Evolutionary conservation across 73 alveolate genomes (phyloP), one percentile per base, ranked within the genome.

Genomic region (Blepharisma japonicum): DNA sequence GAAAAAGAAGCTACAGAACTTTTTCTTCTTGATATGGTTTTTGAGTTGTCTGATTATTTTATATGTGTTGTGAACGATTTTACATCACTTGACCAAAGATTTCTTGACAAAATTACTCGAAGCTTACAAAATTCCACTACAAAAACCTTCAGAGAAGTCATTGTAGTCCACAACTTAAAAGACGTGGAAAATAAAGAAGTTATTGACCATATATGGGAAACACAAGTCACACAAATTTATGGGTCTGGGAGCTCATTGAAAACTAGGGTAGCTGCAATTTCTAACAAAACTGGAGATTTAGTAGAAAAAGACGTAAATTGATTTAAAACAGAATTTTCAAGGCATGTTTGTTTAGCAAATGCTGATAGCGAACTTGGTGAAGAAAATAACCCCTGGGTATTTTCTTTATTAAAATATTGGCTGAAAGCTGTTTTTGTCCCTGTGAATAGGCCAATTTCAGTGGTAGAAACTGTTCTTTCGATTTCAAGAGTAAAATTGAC

Each of bases 51-150:
- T 46, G 90, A 83, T 78, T 83, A 71, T 53, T 83, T 83, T 68
- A 83, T 83, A 39, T 78, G 83, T 48, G 90, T 83, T 6, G 90
- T 83, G n/a, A 83, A 83, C 66, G 90, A 83, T 79, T 83, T 71
- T 53, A 83, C 90, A n/a, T 49, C 86, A 77, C 71, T 83, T 9
- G 90, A 83, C 72, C 79, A 83, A 79, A 77, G 84, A 68, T 77
- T 77, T 54, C 76, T 83, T 23, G 90, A 83, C 38, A 83, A 81
- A 51, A 49, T 83, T 6, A 66, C 78, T 55, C 77, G 84, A 51
- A 76, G 61, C 45, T 47, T 83, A 21, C 50, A 83, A 56, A 77
- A 77, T 27, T 66, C 78, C 21, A 83, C 83, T 4, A 78, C 68
- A 32, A 83, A 83, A 56, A 68, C 86, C 0, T 77, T 77, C 66